These are phyloP conservation scores for Lachnellula occidentalis DNA, from an alignment of 2,329 filamentous ascomycete genomes.

Conservation along the genomic window DNA sequence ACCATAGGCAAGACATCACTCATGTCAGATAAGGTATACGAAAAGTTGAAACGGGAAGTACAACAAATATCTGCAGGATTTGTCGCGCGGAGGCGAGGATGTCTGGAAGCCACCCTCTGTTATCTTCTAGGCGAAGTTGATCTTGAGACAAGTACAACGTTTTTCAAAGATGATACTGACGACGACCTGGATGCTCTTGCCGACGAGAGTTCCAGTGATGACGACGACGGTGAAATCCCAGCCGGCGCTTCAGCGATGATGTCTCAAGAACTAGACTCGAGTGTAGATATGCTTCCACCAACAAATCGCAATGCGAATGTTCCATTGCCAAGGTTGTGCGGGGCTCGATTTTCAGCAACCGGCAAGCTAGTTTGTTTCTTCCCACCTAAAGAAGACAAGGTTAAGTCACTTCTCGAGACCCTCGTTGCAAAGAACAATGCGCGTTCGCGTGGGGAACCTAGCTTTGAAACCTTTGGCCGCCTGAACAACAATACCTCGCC, in stretches of 20 bases:
- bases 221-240: constrained; percentile 54
- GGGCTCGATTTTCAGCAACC: constrained; percentile 55
- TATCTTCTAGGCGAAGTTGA: constrained; percentile 60
- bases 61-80: constrained; percentile 52
- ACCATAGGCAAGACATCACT: constrained; percentile 56
- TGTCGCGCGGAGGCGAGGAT: constrained; percentile 53
- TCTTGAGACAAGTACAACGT: constrained; percentile 54
- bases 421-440: constrained; percentile 43
- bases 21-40: constrained; percentile 51
- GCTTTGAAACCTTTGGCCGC: constrained; percentile 60
- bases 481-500: constrained; percentile 45
- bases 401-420: constrained; percentile 43
- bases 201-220: constrained; percentile 80
- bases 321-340: constrained; percentile 53
- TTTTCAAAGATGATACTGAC: constrained; percentile 58
- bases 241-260: constrained; percentile 43
- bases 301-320: constrained; percentile 47
- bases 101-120: constrained; percentile 55
- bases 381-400: constrained; percentile 57
- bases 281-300: constrained; percentile 46
- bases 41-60: constrained; percentile 49
- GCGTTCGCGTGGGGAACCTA: constrained; percentile 42
- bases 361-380: constrained; percentile 64
- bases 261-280: constrained; percentile 56
- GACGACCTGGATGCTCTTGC: constrained; percentile 49